Conservation (phyloP, 2,329 filamentous ascomycete genomes). For the Cladosporium sp. region DNA sequence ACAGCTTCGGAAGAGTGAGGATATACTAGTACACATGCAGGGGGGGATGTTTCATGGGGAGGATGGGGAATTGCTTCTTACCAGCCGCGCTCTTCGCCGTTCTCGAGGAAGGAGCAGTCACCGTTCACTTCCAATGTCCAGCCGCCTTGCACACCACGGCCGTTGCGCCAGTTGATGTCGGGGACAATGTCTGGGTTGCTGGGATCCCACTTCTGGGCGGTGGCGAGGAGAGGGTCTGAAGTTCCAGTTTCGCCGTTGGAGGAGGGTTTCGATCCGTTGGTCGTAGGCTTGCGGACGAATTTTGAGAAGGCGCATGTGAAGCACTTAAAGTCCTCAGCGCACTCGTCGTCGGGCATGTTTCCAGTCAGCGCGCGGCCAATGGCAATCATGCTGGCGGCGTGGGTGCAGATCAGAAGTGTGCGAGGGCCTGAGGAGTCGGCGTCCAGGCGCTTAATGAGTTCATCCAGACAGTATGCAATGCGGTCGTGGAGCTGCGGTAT, state of each 20-base stretch:
- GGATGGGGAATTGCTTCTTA: slow-evolving; percentile 45
- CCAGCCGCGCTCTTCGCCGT: slow-evolving; percentile 87
- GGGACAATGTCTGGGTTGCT: slow-evolving; percentile 40
- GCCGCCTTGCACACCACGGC: slow-evolving; percentile 67
- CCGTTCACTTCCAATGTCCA: slow-evolving; percentile 82
- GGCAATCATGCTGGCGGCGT: slow-evolving; percentile 87
- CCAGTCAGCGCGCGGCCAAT: slow-evolving; percentile 82
- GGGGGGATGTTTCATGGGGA: not conserved
- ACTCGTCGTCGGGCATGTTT: slow-evolving; percentile 67
- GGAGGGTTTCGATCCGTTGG: slow-evolving; percentile 21
- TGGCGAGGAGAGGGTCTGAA: slow-evolving; percentile 3
- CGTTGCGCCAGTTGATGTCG: slow-evolving; percentile 56
- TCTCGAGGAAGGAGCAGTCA: slow-evolving; percentile 77
- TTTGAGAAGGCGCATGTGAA: slow-evolving; percentile 80
- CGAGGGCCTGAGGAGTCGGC: slow-evolving; percentile 61
- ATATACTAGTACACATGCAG: slow-evolving; percentile 1
- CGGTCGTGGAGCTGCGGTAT: slow-evolving; percentile 79
- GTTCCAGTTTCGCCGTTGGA: slow-evolving; percentile 4
- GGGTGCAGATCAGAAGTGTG: slow-evolving; percentile 78
- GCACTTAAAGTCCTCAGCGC: slow-evolving; percentile 77
- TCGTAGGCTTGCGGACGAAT: slow-evolving; percentile 51
- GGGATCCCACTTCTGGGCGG: slow-evolving; percentile 30
- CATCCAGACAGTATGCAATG: slow-evolving; percentile 67
- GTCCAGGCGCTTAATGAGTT: slow-evolving; percentile 73
- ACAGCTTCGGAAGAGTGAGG: slow-evolving; percentile 2